phyloP scores from a whole-genome alignment of 2,329 filamentous ascomycete genomes.

The Aspergillus phoenicis region DNA sequence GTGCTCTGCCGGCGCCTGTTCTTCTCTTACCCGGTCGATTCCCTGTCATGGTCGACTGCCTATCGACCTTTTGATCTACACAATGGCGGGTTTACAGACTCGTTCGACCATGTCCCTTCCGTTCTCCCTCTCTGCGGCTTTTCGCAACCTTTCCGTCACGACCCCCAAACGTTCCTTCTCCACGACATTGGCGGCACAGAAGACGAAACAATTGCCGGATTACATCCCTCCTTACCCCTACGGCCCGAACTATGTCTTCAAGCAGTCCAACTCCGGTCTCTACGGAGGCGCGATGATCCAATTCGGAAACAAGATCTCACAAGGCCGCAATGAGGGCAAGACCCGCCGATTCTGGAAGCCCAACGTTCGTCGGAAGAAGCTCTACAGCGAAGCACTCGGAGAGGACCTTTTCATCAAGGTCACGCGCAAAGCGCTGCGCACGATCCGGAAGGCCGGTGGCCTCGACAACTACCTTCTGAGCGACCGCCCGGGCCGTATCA shows the following conservation, averaged over 20 bases:
- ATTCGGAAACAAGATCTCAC: constrained; percentile 55
- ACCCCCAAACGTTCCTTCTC: constrained; percentile 43
- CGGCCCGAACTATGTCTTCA: constrained; percentile 46
- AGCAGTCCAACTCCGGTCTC: constrained; percentile 51
- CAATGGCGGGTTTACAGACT: constrained; percentile 37
- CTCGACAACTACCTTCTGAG: constrained; percentile 90
- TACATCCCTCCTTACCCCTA: constrained; percentile 52
- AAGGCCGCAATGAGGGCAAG: constrained; percentile 52
- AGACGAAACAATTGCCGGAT: constrained; percentile 37
- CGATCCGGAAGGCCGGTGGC: constrained; percentile 81
- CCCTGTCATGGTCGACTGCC: constrained; percentile 21
- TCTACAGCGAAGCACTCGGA: constrained; percentile 48
- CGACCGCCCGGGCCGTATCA: constrained; percentile 73
- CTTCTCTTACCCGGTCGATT: neutral
- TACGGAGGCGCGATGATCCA: constrained; percentile 51
- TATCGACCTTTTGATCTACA: constrained; percentile 16
- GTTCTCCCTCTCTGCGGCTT: constrained; percentile 41
- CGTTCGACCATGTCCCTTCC: constrained; percentile 35
- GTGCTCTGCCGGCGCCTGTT: constrained; percentile 1
- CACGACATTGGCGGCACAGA: constrained; percentile 37
- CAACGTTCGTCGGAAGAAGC: constrained; percentile 51
- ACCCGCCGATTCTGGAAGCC: constrained; percentile 53
- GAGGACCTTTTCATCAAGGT: constrained; percentile 50
- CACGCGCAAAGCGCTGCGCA: constrained; percentile 49
- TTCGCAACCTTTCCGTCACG: constrained; percentile 43